phyloP scores from a whole-genome alignment of 106 monocot species.

The Apostasia shenzhenica region DNA sequence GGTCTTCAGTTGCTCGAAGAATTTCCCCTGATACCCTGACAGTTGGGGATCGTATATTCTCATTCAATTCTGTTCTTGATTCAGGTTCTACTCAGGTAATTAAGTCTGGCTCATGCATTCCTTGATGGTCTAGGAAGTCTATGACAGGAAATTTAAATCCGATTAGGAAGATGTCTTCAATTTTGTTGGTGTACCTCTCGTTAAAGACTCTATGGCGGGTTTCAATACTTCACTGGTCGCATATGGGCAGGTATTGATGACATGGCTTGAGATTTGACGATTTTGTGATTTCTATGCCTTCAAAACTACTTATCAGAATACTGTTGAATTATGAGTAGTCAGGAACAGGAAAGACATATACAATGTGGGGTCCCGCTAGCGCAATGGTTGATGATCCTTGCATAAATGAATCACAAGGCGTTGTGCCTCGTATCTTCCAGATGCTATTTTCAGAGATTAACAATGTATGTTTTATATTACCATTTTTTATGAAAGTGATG shows the following conservation, averaged over 20 bases:
- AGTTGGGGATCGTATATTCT: constrained; percentile 33
- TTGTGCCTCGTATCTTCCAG: constrained; percentile 81
- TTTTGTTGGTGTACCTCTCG: constrained; percentile 59
- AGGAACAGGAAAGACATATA: constrained; percentile 90
- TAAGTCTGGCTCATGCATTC: background rate
- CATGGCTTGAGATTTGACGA: background rate
- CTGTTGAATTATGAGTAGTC: constrained; percentile 24
- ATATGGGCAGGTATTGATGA: constrained; percentile 73
- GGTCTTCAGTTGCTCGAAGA: constrained; percentile 18
- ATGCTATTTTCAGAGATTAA: constrained; percentile 77
- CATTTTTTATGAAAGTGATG: background rate
- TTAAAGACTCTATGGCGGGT: constrained; percentile 60
- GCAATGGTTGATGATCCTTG: constrained; percentile 63
- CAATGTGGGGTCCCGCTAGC: constrained; percentile 89
- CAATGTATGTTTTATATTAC: constrained; percentile 25
- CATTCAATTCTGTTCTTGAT: constrained; percentile 57
- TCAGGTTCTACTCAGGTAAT: constrained; percentile 67
- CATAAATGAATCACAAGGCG: constrained; percentile 37
- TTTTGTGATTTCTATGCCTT: background rate
- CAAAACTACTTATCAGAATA: background rate
- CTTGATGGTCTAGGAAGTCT: background rate
- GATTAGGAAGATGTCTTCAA: constrained; percentile 78
- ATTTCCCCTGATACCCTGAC: constrained; percentile 42
- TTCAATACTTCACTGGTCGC: constrained; percentile 79
- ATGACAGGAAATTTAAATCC: background rate